A percentile compares a stretch with the other conserved stretches of the same genome.
These are phyloP conservation scores for Corylus heterophylla DNA, from an alignment of 306 rosid genomes.

Conservation along the genomic window DNA sequence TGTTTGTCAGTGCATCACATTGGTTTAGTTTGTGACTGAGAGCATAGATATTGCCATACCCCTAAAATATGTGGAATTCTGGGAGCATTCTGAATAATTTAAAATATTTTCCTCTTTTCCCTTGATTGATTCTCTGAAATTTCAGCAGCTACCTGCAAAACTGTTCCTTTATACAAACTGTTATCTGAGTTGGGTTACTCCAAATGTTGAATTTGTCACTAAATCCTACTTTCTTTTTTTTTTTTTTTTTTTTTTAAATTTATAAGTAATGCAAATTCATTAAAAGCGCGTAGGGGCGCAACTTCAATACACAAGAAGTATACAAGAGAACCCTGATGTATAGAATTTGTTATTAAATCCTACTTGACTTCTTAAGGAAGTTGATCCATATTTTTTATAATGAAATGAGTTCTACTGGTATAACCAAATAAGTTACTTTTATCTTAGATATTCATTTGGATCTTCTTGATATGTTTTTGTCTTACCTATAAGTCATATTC, in stretches of 20 bases:
- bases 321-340: too few species aligned
- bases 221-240: not conserved
- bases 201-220: not conserved
- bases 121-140: not conserved
- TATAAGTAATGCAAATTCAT: too few species aligned
- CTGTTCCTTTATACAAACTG: not conserved
- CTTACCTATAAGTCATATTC: conserved; percentile 32
- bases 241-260: too few species aligned
- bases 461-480: conserved; percentile 12
- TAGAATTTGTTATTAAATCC: not conserved
- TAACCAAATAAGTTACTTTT: not conserved
- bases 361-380: not conserved
- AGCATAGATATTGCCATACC: not conserved
- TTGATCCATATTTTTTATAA: not conserved
- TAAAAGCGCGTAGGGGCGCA: too few species aligned
- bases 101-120: too few species aligned
- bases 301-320: too few species aligned
- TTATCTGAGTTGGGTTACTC: not conserved
- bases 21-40: not conserved
- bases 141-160: not conserved
- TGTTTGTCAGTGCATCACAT: too few species aligned
- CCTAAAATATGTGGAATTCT: not conserved
- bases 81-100: too few species aligned
- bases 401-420: not conserved
- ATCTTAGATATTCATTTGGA: not conserved